Base-by-base conservation (phyloP, 2,329 filamentous ascomycete species). In the Penicillium fuscoglaucum region DNA sequence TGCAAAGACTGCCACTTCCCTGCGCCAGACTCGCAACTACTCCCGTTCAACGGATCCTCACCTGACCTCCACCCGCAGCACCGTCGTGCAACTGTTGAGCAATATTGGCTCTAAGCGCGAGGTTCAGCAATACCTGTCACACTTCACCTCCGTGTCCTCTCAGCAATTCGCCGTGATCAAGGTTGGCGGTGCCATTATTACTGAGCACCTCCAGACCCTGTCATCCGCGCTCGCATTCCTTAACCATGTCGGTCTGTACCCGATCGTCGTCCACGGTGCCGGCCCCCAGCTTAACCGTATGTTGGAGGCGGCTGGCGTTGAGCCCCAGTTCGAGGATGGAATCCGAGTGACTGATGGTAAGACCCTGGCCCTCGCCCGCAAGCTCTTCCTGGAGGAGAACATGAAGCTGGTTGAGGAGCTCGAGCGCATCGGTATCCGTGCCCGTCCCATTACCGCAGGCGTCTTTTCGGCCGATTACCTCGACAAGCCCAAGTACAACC, bases 101-200 rank as follows among this genome's bases (percentile, higher is more conserved):
- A 96, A 93, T 79, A 96, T 98, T 74, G 93, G 92, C 62, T 96
- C 92, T 63, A 96, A 96, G 84, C 84, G 93, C 61, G 93, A 99
- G 80, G 91, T 96, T 63, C 91, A 97, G 81, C 93, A 98, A 78
- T 98, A 98, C 78, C 87, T 98, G 59, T 95, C 93, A 66, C 92
- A 98, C 75, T 99, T 99, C 83, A 95, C 90, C 67, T 96, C 93
- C 35, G 93, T 97, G 61, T 95, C 92, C 45, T 96, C 92, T 37
- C 93, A 98, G 80, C 92, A 96, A 73, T 99, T 98, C 76, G 93
- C 93, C 66, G 93, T 99, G 49, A 96, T 99, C 78, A 99, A 99
- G 82, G 93, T 98, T 56, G 95, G 93, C 61, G 95, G 93, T 62
- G 95, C 93, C 63, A 97, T 98, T 70, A 84, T 99, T 70, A 96